A percentile compares a stretch with the other conserved stretches of the same genome.
Evolutionary conservation across 2,329 filamentous ascomycete genomes (phyloP).

Genomic region (Pestalotiopsis sp.): DNA sequence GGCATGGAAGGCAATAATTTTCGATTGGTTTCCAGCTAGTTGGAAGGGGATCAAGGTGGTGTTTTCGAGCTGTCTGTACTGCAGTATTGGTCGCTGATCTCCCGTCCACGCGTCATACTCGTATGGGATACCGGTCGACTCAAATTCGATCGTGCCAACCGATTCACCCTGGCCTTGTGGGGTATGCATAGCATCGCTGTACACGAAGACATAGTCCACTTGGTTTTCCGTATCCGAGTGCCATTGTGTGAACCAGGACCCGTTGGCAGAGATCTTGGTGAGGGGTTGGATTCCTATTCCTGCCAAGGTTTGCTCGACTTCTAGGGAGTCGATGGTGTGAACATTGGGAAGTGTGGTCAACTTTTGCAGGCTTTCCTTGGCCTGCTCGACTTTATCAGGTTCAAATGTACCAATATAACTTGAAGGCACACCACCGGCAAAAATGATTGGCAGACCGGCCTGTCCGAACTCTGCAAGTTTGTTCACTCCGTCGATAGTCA

Average conservation of each 20-base stretch:
- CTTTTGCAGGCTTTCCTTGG: not conserved
- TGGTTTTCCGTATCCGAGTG: not conserved
- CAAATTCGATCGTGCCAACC: not conserved
- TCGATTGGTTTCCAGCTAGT: not conserved
- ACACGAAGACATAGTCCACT: not conserved
- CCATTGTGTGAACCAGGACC: not conserved
- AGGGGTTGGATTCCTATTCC: not conserved
- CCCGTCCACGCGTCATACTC: not conserved
- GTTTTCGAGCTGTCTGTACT: not conserved
- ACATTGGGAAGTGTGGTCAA: not conserved
- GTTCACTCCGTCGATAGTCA: not conserved
- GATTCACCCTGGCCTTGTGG: not conserved
- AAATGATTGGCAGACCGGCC: not conserved
- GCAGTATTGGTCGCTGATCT: not conserved
- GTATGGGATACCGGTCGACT: not conserved
- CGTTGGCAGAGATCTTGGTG: not conserved
- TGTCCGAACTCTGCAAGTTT: not conserved
- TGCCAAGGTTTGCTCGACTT: not conserved
- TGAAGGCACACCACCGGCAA: not conserved
- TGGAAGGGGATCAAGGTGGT: not conserved
- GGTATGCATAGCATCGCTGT: not conserved
- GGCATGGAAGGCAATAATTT: not conserved
- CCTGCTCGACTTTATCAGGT: not conserved
- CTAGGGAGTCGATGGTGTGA: not conserved
- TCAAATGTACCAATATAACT: not conserved